Conservation (phyloP, 208 protist species). For the Leishmania mexicana region DNA sequence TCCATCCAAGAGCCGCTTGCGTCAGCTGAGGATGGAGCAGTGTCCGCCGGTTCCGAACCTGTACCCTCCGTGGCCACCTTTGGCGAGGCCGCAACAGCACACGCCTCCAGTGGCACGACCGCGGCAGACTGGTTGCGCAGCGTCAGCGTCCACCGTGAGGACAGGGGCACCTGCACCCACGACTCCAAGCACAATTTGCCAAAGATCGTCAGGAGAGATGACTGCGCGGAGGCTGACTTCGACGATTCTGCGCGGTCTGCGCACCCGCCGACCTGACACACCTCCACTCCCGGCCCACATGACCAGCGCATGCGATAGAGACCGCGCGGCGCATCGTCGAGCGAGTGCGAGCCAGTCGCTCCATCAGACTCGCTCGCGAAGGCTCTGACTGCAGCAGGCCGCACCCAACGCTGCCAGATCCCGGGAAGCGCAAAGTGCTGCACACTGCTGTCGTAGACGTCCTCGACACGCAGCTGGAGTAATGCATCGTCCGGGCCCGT, state of each 20-base stretch:
- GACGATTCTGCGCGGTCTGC: not conserved
- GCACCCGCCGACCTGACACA: slow-evolving; percentile 2
- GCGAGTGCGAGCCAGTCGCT: slow-evolving; percentile 3
- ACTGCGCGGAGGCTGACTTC: not conserved
- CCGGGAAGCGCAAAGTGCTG: slow-evolving; percentile 30
- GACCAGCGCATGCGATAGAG: slow-evolving; percentile 35
- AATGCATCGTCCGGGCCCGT: slow-evolving; percentile 18
- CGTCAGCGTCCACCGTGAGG: slow-evolving; percentile 29
- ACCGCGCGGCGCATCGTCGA: slow-evolving; percentile 12
- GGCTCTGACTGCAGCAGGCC: not conserved
- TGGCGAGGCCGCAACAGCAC: not conserved
- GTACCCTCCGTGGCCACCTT: not conserved
- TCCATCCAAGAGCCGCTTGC: not conserved
- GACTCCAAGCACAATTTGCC: slow-evolving; percentile 39
- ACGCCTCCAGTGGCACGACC: slow-evolving; percentile 30
- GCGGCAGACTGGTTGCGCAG: slow-evolving; percentile 52
- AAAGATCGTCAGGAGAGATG: slow-evolving; percentile 36
- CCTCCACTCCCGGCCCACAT: slow-evolving; percentile 47
- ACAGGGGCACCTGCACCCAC: slow-evolving; percentile 47
- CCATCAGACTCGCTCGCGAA: not conserved
- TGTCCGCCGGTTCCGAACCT: not conserved
- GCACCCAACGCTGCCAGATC: slow-evolving; percentile 24
- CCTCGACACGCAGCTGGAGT: slow-evolving; percentile 21
- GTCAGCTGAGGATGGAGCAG: not conserved
- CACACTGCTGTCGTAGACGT: slow-evolving; percentile 46